Base-by-base conservation (phyloP, 2,329 filamentous ascomycete species). In the Hypoxylon sp. region DNA sequence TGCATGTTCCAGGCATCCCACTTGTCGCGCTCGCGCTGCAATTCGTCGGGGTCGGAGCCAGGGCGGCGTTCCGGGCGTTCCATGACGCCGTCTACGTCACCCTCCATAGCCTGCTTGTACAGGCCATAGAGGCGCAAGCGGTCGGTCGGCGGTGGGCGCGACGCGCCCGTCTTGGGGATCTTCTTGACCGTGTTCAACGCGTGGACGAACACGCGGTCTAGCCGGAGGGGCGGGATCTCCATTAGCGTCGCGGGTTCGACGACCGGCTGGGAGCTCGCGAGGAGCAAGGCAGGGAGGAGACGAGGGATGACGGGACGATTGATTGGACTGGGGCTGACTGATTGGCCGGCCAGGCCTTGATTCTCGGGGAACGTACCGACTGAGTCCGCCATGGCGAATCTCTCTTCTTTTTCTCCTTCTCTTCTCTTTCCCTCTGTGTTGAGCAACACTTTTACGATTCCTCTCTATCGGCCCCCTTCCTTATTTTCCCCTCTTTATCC, bases 21-120 rank as follows among this genome's bases (percentile, higher is more conserved):
- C 77, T 96, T 87, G 70, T 84, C 84, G 70, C 81, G 81, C 63
- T 87, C 84, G 50, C 83, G 77, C 62, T 82, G 79, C 2, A 87
- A 71, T 58, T 87, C 86, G 61, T 86, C 82, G 17, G 72, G 68
- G 9, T 78, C 71, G 58, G 81, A 72, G 57, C 79, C 78, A 7
- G 78, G 77, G 17, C 77, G 79, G 46, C 74, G 69, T 37, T 78
- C 79, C 33, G 95, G 94, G 41, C 92, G 85, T 69, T 94, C 88
- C 89, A 97, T 96, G 46, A 98, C 92, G 45, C 91, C 91, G 67
- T 95, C 90, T 27, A 98, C 93, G 75, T 99, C 92, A 45, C 95
- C 95, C 79, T 99, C 93, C 95, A 98, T 98, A 62, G 92, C 92
- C 77, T 99, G 95, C 74, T 99, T 99, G 80, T 99, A 99, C 66